Evolutionary conservation across 176 grass and related monocot genomes (phyloP).

Genomic region (Zizania latifolia): DNA sequence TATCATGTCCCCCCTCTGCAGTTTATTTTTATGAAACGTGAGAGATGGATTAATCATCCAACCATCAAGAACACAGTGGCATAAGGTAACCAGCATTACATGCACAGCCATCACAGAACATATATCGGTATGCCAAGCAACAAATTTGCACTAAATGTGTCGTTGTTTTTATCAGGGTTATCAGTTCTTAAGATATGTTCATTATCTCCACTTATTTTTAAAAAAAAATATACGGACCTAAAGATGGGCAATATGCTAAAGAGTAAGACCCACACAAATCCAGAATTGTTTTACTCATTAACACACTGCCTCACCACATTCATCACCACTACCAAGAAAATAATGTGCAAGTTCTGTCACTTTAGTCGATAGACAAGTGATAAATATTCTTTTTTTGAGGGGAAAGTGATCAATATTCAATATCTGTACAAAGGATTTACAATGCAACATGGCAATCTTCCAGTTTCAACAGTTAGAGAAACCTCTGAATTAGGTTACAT

Average conservation of each 20-base stretch:
- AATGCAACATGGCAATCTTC: constrained; percentile 1
- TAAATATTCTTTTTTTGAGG: too few relatives aligned
- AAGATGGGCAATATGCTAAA: not conserved
- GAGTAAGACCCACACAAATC: constrained; percentile 2
- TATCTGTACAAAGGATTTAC: too few relatives aligned
- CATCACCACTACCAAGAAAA: not conserved
- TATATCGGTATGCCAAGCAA: constrained; percentile 3
- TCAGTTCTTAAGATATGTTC: constrained; percentile 6
- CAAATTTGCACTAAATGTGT: not conserved
- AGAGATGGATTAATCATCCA: constrained; percentile 29
- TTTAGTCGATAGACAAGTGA: not conserved
- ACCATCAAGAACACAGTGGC: constrained; percentile 2
- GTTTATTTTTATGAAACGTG: constrained; percentile 31
- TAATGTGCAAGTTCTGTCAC: not conserved
- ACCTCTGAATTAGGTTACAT: not conserved
- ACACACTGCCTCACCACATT: not conserved
- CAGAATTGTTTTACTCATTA: not conserved
- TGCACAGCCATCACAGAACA: not conserved
- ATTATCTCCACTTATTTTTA: constrained; percentile 1
- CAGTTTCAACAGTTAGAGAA: constrained; percentile 5
- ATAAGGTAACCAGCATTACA: constrained; percentile 2
- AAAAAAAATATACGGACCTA: constrained; percentile 12
- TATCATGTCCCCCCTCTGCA: constrained; percentile 57
- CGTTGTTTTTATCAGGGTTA: not conserved
- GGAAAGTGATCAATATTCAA: too few relatives aligned